These are phyloP conservation scores for Plasmodium yoelii DNA, from an alignment of 169 alveolate genomes.

Conservation along the genomic window DNA sequence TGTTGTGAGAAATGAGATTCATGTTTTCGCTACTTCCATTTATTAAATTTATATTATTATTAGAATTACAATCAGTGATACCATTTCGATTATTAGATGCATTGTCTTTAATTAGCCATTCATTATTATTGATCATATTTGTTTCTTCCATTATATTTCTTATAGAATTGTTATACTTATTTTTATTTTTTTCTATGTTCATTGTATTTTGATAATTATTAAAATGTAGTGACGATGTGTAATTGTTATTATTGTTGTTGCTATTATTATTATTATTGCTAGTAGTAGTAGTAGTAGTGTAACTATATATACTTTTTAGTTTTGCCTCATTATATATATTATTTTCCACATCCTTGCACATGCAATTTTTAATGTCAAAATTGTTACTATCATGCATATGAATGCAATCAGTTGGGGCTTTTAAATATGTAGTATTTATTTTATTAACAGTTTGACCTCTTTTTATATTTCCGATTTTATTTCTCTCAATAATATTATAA, in stretches of 20 bases:
- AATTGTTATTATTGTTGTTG: background rate
- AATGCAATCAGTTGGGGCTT: no score
- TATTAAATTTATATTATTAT: background rate
- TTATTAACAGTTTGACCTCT: no score
- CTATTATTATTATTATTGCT: no score
- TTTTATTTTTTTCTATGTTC: background rate
- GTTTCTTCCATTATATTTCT: background rate
- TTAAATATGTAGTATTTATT: no score
- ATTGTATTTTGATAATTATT: background rate
- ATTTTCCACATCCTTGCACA: background rate
- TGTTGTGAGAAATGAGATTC: background rate
- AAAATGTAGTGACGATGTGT: background rate
- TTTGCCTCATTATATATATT: background rate
- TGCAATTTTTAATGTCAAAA: background rate
- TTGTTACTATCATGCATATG: background rate
- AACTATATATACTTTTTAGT: background rate
- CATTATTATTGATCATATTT: conserved; percentile 14
- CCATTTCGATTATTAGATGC: conserved; percentile 1
- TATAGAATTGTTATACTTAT: no score
- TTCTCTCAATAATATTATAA: no score
- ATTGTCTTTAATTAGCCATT: background rate
- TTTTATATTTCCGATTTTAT: no score
- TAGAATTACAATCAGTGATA: background rate
- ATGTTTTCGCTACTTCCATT: background rate
- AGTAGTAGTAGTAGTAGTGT: background rate